Evolutionary conservation across 495 filamentous ascomycete genomes (phyloP).

Genomic region (Neurospora pannonica): DNA sequence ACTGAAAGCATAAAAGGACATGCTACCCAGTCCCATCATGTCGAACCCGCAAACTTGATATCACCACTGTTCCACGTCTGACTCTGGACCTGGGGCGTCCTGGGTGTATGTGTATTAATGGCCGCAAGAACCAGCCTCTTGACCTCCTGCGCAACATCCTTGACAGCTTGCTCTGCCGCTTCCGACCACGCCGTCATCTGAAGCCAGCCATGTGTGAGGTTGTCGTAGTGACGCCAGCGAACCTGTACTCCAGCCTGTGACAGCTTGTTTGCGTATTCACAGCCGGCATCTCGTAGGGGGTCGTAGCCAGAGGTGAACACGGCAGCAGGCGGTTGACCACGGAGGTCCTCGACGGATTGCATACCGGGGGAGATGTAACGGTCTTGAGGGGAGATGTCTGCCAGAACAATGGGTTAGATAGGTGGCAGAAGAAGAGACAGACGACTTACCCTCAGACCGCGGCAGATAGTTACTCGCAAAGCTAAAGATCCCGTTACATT

Average conservation of each 20-base stretch:
- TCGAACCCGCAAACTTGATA: not conserved
- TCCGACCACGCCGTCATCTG: slow-evolving; percentile 30
- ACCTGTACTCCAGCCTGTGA: slow-evolving; percentile 19
- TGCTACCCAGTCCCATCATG: not conserved
- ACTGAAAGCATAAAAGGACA: not conserved
- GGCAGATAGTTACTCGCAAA: slow-evolving; percentile 31
- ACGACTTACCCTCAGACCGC: slow-evolving; percentile 5
- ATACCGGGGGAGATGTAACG: slow-evolving; percentile 15
- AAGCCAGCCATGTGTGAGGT: slow-evolving; percentile 24
- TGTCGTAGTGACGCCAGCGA: slow-evolving; percentile 22
- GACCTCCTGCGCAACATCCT: not conserved
- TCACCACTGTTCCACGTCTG: not conserved
- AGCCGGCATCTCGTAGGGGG: slow-evolving; percentile 27
- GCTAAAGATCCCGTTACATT: slow-evolving; percentile 30
- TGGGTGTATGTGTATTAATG: not conserved
- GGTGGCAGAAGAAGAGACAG: not conserved
- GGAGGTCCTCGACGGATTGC: slow-evolving; percentile 9
- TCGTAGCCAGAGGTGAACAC: slow-evolving; percentile 32
- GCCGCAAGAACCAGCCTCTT: not conserved
- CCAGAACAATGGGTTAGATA: not conserved
- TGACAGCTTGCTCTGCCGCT: slow-evolving; percentile 15
- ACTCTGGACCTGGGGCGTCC: not conserved
- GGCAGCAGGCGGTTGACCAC: slow-evolving; percentile 14
- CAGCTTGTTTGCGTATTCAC: slow-evolving; percentile 28
- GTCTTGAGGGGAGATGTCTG: slow-evolving; percentile 8